Evolutionary conservation across 2,329 filamentous ascomycete species (phyloP).

Genomic region (Aspergillus sp.): DNA sequence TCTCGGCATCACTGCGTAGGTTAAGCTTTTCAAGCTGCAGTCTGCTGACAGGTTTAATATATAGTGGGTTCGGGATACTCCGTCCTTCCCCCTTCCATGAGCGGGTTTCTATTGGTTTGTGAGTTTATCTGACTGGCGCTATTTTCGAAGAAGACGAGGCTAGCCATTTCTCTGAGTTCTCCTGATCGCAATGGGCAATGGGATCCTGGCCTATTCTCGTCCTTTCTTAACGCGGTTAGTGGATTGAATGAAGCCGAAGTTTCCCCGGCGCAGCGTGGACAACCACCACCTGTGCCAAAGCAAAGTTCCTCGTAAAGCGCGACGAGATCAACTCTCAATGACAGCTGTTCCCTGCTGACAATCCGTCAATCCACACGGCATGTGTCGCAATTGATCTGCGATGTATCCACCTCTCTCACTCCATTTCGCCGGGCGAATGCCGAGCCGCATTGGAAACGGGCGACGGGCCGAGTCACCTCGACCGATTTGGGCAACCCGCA

Average conservation of each 20-base stretch:
- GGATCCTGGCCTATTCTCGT: too few relatives aligned
- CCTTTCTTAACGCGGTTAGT: neutral
- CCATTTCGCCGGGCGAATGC: neutral
- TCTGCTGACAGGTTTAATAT: neutral
- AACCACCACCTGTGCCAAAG: too few relatives aligned
- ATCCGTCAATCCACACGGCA: neutral
- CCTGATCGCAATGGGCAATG: too few relatives aligned
- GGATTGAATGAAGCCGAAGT: neutral
- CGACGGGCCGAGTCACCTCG: conserved; percentile 14
- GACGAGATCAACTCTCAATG: too few relatives aligned
- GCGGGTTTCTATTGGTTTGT: too few relatives aligned
- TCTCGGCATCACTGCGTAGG: too few relatives aligned
- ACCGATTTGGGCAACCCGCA: conserved; percentile 10
- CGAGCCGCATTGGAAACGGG: conserved; percentile 11
- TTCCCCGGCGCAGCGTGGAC: neutral
- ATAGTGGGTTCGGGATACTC: neutral
- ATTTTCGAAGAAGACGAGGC: neutral
- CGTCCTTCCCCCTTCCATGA: neutral
- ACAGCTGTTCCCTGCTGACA: neutral
- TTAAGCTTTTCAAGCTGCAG: too few relatives aligned
- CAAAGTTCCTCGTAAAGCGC: too few relatives aligned
- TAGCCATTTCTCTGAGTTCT: neutral
- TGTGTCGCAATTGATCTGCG: neutral
- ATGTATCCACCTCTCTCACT: neutral
- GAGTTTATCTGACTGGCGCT: neutral